Evolutionary conservation across 805 yeast species (phyloP), one percentile per base, ranked within the genome.

Genomic region (Candida methanosorbosa): DNA sequence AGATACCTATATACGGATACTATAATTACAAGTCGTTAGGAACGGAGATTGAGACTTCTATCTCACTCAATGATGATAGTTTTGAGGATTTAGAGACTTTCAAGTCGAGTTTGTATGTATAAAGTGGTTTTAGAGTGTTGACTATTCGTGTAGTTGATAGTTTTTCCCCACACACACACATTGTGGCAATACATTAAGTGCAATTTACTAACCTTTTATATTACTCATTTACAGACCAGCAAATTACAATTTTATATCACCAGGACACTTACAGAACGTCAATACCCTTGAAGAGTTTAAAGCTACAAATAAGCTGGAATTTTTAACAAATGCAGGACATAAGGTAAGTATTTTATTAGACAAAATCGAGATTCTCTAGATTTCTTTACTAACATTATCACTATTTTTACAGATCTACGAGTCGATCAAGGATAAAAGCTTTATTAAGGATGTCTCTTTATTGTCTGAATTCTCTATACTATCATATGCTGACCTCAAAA

Each of bases 241-340:
- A 23, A 35, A 39, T 9, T 36, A 49, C 24, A 43, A 43, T 37
- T 41, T 60, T 27, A 35, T 44, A 11, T 36, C 57, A 0, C 37
- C 49, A 1, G 78, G 77, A 0, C 39, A 37, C 12, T 31, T 72
- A 13, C 38, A 59, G 29, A 87, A 87, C 52, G 72, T 77, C 30
- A 92, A 92, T 56, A 85, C 95, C 0, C 64, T 87, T 23, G 96
- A 90, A 44, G 87, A 84, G 42, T 92, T 92, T 60, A 85, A 81
- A 49, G 56, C 55, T 15, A 45, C 75, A 0, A 81, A 85, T 49
- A 92, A 90, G 56, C 64, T 66, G 18, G 54, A 58, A 4, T 66
- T 81, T 37, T 48, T 88, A n/a, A 57, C 58, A 18, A 51, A 57
- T 0, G 54, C 64, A 18, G 76, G 68, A 1, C 42, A 43, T 2